Evolutionary conservation across 2,329 filamentous ascomycete genomes (phyloP).

Genomic region (Phaeophleospora eucalypticola): DNA sequence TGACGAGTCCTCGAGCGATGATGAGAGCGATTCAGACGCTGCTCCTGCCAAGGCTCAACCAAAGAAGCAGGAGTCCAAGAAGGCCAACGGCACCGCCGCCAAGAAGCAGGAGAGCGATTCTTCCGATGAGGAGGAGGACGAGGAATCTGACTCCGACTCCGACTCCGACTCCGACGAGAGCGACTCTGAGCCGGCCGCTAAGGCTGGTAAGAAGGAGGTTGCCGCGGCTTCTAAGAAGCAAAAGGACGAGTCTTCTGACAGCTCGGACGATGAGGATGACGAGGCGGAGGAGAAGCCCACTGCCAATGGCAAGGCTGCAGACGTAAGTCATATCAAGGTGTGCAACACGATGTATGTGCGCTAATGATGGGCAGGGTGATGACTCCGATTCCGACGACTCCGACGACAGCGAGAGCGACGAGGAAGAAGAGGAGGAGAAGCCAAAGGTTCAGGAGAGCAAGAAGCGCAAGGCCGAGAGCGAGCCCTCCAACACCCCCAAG

Average conservation of each 20-base stretch:
- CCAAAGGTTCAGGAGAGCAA: conserved; percentile 23
- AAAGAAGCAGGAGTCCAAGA: conserved; percentile 15
- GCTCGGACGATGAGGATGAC: conserved; percentile 30
- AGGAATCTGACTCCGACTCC: conserved; percentile 16
- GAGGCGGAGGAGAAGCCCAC: conserved; percentile 19
- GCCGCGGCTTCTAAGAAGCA: no score
- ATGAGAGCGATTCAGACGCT: conserved; percentile 30
- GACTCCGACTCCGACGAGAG: conserved; percentile 24
- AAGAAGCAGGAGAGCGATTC: conserved; percentile 19
- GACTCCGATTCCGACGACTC: conserved; percentile 37
- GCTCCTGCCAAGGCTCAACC: conserved; percentile 16
- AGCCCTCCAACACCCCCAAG: conserved; percentile 54
- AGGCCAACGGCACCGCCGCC: conserved; percentile 29
- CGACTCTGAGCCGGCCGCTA: conserved; percentile 25
- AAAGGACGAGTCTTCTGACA: conserved; percentile 20
- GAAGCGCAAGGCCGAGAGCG: conserved; percentile 58
- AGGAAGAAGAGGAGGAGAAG: conserved; percentile 26
- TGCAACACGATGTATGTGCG: neutral
- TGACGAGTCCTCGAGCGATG: conserved; percentile 20
- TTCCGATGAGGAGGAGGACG: conserved; percentile 14
- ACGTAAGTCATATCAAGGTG: neutral
- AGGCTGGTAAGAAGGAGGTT: conserved; percentile 19
- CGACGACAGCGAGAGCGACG: conserved; percentile 37
- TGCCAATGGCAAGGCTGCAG: conserved; percentile 34
- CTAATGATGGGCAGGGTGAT: conserved; percentile 15